Base-by-base conservation (phyloP, 1,284 basidiomycete genomes). In the Ceratobasidium papillatum region DNA sequence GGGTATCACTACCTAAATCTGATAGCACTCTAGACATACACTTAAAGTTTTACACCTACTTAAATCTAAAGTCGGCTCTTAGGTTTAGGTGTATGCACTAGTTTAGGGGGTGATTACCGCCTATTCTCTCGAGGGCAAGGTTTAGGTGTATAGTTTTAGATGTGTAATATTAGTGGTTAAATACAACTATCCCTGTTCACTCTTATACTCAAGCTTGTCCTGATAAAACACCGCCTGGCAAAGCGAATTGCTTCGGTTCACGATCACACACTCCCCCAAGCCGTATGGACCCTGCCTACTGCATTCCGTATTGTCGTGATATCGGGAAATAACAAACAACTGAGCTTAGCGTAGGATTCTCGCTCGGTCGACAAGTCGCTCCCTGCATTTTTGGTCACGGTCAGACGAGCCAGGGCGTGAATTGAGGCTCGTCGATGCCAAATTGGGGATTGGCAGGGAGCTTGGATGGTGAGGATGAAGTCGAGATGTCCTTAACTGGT, bases 401-500 rank as follows among this genome's bases (percentile, higher is more conserved):
- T 71, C 3, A 61, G 4, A 17, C 61, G 68, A 0, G 56, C 68
- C 38, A 72, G 56, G 25, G 61, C 51, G 30, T 72, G 68, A 72
- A 27, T 19, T 19, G 27, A n/a, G 52, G 52, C 22, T 47, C 41
- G 14, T 72, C 38, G 19, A 72, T 49, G 17, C 25, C 30, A 19
- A 61, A 72, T 2, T 22, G 27, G 17, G 38, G 36, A 30, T 61
- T 56, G 41, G 65, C 19, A 43, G 68, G 68, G 34, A 72, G 68
- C 19, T n/a, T 36, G 30, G n/a, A 72, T n/a, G 4, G 56, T 56
- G 43, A 61, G 41, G 32, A 81, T 77, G 51, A 78, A 71, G 45
- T 78, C 75, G 11, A 81, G 75, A 59, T 79, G 78, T 1, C 79
- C 78, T 74, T 78, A 80, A 62, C 78, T 78, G 2, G 36, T 69